Percentiles rank a stretch among this genome's conserved stretches.
Conservation (phyloP, 768 basidiomycete species). For the Mycena belliarum region DNA sequence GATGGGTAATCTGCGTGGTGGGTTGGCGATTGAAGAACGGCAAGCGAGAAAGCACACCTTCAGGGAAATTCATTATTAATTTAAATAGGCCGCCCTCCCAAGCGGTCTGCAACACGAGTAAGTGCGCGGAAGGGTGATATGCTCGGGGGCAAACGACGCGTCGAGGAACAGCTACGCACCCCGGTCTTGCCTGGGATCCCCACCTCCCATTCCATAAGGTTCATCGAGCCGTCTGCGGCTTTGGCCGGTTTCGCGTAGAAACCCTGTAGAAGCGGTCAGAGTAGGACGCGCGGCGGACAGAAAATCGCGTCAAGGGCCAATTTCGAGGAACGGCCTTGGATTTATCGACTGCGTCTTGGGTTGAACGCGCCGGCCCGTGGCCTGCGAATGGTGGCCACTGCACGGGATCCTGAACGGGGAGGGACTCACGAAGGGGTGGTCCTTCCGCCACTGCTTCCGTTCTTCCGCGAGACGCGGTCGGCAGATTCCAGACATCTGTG, state of each 20-base stretch:
- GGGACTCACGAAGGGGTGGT: constrained; percentile 91
- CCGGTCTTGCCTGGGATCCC: constrained; percentile 92
- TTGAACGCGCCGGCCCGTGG: not conserved
- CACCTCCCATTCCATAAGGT: constrained; percentile 98
- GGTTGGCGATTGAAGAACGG: not conserved
- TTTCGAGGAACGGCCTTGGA: too few relatives aligned
- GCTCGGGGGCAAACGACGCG: constrained; percentile 20
- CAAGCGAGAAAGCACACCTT: constrained; percentile 58
- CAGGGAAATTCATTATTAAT: constrained; percentile 92
- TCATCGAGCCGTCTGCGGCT: constrained; percentile 88
- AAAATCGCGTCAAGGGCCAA: too few relatives aligned
- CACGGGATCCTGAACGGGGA: constrained; percentile 3
- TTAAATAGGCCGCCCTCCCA: constrained; percentile 99
- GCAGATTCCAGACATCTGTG: constrained; percentile 85
- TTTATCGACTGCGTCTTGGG: too few relatives aligned
- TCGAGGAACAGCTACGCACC: constrained; percentile 50
- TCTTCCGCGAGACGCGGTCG: constrained; percentile 93
- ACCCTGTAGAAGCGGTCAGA: constrained; percentile 55
- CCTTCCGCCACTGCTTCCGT: constrained; percentile 98
- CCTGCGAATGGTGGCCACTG: constrained; percentile 15
- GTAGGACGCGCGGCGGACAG: too few relatives aligned
- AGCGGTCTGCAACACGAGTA: constrained; percentile 62
- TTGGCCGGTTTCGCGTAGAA: constrained; percentile 96
- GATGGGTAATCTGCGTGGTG: constrained; percentile 80
- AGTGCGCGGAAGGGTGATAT: constrained; percentile 14